A percentile compares a stretch with the other conserved stretches of the same genome.
These are phyloP conservation scores for Talaromyces borbonicus DNA, from an alignment of 495 filamentous ascomycete genomes.

Conservation along the genomic window DNA sequence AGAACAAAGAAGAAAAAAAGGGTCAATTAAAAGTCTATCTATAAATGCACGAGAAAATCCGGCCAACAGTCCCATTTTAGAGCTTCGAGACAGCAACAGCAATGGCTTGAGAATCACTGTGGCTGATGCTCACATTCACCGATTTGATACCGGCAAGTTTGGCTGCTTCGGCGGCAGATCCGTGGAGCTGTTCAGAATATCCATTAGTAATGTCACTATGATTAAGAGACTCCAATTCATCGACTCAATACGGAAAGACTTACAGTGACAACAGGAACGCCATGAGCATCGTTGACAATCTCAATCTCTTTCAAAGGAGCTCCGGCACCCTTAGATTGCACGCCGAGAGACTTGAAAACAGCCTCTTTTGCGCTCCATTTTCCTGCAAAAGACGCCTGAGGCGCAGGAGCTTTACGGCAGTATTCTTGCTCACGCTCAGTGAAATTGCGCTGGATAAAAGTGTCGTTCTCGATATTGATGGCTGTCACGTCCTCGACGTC, in stretches of 20 bases:
- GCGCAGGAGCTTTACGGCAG: constrained; percentile 65
- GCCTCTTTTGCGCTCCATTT: constrained; percentile 97
- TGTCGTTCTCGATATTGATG: constrained; percentile 86
- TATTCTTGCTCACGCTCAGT: constrained; percentile 72
- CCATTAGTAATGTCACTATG: too few species aligned
- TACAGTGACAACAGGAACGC: constrained; percentile 78
- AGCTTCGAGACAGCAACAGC: constrained; percentile 82
- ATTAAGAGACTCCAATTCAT: constrained; percentile 20
- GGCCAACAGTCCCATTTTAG: constrained; percentile 23
- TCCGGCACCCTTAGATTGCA: constrained; percentile 77
- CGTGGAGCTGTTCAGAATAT: constrained; percentile 69
- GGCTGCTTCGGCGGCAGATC: constrained; percentile 70
- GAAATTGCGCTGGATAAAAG: constrained; percentile 93
- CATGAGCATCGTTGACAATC: constrained; percentile 67
- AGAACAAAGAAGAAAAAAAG: background rate
- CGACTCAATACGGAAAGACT: constrained; percentile 26
- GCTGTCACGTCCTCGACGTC: constrained; percentile 80
- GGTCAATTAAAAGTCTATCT: background rate
- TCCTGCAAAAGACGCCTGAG: constrained; percentile 81
- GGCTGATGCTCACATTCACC: constrained; percentile 87
- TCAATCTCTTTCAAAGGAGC: constrained; percentile 92
- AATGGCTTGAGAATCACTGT: constrained; percentile 84
- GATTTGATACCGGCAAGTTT: constrained; percentile 75
- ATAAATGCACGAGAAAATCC: background rate
- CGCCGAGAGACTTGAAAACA: constrained; percentile 94